Evolutionary conservation across 176 grass and related monocot genomes (phyloP), one percentile per base, ranked within the genome.

Genomic region (Hordeum marinum): DNA sequence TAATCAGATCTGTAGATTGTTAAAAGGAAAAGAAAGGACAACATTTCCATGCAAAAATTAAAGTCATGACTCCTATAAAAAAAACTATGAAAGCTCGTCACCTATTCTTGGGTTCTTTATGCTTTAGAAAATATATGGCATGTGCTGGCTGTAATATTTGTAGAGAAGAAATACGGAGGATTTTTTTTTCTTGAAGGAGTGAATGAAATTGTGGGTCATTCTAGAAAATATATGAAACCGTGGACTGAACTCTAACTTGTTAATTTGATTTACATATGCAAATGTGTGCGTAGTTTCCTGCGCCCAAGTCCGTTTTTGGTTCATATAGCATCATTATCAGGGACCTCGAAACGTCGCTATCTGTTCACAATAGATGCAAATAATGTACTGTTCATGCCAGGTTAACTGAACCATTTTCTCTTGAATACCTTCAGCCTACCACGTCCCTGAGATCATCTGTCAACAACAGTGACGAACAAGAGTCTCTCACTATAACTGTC

Each of bases 401-500:
- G 42, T 45, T 45, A 45, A 45, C 42, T 45, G 18, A 68, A 69
- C 35, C 34, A 69, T 69, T 2, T 21, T 68, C 39, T 23, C 66
- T 40, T 40, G 8, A 69, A 69, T 69, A 40, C 12, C 20, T 70
- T 70, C 85, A 98, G 96, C 89, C 89, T 24, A 85, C 32, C 37
- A 54, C 59, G 63, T 83, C 77, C 31, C 63, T 65, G 21, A 88
- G 93, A 34, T 92, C 91, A 0, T 80, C 91, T 61, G 80, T 54
- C 68, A 87, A 75, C 63, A 85, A 75, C 80, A 85, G 81, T 83
- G 96, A 88, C 80, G 84, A 63, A 37, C 91, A 87, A 41, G 85
- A 94, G 12, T 94, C 96, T 39, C 54, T 81, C 36, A 98, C 96
- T 42, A 92, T 98, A n/a, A 86, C 87, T 75, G 32, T 98, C n/a